These are phyloP conservation scores for Monosporascus sp. DNA, from an alignment of 2,329 filamentous ascomycete species.

Conservation along the genomic window DNA sequence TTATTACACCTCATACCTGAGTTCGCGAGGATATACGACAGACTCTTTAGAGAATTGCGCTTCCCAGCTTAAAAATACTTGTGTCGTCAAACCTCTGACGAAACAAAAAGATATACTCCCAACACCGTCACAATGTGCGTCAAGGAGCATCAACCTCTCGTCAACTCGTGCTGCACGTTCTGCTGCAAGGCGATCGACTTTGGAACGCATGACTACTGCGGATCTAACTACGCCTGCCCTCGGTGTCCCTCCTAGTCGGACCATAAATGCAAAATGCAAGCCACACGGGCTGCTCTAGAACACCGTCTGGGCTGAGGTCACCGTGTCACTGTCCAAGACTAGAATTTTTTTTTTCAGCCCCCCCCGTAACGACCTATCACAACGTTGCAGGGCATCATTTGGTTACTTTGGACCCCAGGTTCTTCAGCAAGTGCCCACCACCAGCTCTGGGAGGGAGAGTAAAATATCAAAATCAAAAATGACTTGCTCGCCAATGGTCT, in stretches of 20 bases:
- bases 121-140: constrained; percentile 32
- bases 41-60: background rate
- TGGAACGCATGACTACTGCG: constrained; percentile 46
- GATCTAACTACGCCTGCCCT: constrained; percentile 34
- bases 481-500: background rate
- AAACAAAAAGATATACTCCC: background rate
- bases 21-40: background rate
- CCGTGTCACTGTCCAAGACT: constrained; percentile 13
- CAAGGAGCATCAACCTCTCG: constrained; percentile 37
- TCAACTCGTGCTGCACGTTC: constrained; percentile 46
- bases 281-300: constrained; percentile 19
- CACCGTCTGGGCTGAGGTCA: constrained; percentile 11
- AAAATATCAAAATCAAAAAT: background rate
- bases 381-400: background rate
- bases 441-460: background rate
- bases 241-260: constrained; percentile 26
- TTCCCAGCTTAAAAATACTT: too few species aligned
- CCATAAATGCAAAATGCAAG: constrained; percentile 20
- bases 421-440: background rate
- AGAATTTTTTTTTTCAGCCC: background rate
- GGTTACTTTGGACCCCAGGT: background rate
- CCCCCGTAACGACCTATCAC: background rate
- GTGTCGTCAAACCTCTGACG: too few species aligned
- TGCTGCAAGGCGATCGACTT: constrained; percentile 47
- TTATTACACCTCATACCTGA: background rate